A percentile compares a stretch with the other conserved stretches of the same genome.
Conservation (phyloP, 2,329 filamentous ascomycete genomes). For the Nemania serpens region DNA sequence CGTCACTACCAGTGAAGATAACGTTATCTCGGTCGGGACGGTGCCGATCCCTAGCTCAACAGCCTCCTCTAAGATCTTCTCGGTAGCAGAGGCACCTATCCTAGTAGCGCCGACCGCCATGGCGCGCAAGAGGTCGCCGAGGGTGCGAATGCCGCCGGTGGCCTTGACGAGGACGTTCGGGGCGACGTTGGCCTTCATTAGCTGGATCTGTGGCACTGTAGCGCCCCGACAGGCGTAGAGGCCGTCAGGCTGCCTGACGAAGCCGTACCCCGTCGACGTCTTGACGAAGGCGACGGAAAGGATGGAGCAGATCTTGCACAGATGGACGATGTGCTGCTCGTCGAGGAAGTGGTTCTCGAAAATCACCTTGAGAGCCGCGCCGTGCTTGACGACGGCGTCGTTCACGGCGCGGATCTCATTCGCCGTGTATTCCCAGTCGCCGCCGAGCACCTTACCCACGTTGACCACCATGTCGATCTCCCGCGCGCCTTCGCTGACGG, state of each 20-base stretch:
- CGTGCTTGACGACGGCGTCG: constrained; percentile 48
- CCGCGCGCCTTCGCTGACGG: constrained; percentile 51
- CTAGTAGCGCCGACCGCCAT: constrained; percentile 59
- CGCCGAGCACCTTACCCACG: constrained; percentile 60
- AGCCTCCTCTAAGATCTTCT: constrained; percentile 60
- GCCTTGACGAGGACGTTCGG: constrained; percentile 59
- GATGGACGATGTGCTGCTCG: constrained; percentile 53
- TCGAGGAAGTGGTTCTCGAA: constrained; percentile 65
- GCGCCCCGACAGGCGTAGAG: constrained; percentile 59
- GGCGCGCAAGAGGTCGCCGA: constrained; percentile 60
- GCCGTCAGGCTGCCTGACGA: constrained; percentile 58
- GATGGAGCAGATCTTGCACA: constrained; percentile 60
- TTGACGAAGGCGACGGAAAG: constrained; percentile 62
- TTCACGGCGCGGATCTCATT: constrained; percentile 58
- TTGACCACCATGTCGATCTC: constrained; percentile 68
- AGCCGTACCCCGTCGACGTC: constrained; percentile 65
- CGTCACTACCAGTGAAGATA: neutral
- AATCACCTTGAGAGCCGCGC: constrained; percentile 61
- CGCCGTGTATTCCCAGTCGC: constrained; percentile 61
- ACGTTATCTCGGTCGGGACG: constrained; percentile 17
- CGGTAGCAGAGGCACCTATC: constrained; percentile 61
- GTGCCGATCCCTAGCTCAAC: constrained; percentile 42
- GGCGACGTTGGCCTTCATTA: constrained; percentile 56
- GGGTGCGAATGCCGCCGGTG: constrained; percentile 59
- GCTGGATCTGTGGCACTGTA: constrained; percentile 53